These are phyloP conservation scores for Ampelomyces quisqualis DNA, from an alignment of 2,329 filamentous ascomycete genomes.

Conservation along the genomic window DNA sequence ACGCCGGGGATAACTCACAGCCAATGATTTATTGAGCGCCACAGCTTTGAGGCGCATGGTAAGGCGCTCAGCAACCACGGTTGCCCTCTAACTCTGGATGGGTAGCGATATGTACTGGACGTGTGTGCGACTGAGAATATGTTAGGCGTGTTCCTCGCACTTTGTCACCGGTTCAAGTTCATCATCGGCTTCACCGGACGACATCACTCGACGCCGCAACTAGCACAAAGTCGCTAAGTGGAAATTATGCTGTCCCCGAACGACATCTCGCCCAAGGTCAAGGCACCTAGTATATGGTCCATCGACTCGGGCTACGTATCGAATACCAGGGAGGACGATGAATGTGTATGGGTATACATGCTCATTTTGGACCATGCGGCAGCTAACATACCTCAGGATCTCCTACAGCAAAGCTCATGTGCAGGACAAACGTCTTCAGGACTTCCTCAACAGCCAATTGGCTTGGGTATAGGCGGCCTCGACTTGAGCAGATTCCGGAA, in stretches of 20 bases:
- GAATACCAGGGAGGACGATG: slow-evolving; percentile 19
- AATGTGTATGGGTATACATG: slow-evolving; percentile 7
- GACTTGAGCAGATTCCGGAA: slow-evolving; percentile 6
- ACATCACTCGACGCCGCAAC: too few relatives aligned
- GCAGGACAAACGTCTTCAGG: too few relatives aligned
- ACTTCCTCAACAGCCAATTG: slow-evolving; percentile 1
- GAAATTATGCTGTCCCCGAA: slow-evolving; percentile 28
- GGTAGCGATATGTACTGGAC: slow-evolving; percentile 3
- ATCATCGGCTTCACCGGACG: slow-evolving; percentile 2
- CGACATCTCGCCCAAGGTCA: slow-evolving; percentile 19
- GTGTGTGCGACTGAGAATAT: slow-evolving; percentile 6
- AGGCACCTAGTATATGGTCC: slow-evolving; percentile 34
- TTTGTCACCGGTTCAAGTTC: slow-evolving; percentile 5
- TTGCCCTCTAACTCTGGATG: slow-evolving; percentile 25
- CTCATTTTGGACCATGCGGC: too few relatives aligned
- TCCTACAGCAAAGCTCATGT: not conserved
- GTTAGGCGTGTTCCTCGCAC: slow-evolving; percentile 5
- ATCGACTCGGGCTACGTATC: slow-evolving; percentile 40
- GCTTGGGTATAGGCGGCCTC: slow-evolving; percentile 3
- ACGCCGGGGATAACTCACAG: slow-evolving; percentile 6
- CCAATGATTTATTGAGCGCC: slow-evolving; percentile 17
- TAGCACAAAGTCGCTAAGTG: too few relatives aligned
- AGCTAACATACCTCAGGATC: slow-evolving; percentile 15
- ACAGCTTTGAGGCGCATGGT: slow-evolving; percentile 11
- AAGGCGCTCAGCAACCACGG: slow-evolving; percentile 22